phyloP scores from a whole-genome alignment of 1,284 basidiomycete species.

The Peniophora sp. region DNA sequence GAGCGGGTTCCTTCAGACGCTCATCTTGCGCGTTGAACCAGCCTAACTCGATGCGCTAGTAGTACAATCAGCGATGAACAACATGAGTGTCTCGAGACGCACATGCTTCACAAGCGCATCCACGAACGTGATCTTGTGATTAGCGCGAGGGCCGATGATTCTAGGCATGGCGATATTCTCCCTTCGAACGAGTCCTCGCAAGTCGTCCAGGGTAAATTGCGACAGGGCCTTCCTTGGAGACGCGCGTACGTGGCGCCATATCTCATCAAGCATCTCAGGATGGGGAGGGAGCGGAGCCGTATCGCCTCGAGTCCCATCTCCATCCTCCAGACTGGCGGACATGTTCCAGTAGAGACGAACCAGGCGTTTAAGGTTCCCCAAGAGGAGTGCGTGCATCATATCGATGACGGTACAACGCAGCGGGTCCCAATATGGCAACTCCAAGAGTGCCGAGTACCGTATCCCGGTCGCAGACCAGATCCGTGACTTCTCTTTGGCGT shows the following conservation, averaged over 20 bases:
- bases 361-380: constrained; percentile 11
- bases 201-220: neutral
- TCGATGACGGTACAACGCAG: constrained; percentile 15
- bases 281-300: neutral
- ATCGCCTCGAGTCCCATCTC: neutral
- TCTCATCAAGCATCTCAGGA: neutral
- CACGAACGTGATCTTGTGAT: neutral
- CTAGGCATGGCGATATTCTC: too few species aligned
- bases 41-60: neutral
- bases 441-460: constrained; percentile 26
- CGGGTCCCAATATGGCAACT: constrained; percentile 31
- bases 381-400: constrained; percentile 23
- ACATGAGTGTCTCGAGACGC: neutral
- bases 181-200: neutral
- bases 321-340: constrained; percentile 11
- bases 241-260: neutral
- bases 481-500: constrained; percentile 9
- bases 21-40: neutral
- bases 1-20: neutral
- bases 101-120: neutral
- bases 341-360: constrained; percentile 8
- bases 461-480: constrained; percentile 21
- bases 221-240: neutral
- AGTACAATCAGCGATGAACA: neutral
- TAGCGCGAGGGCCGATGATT: too few species aligned